These are phyloP conservation scores for Dendrocalamus sinicus DNA, from an alignment of 176 grass and related monocot genomes.

Conservation along the genomic window DNA sequence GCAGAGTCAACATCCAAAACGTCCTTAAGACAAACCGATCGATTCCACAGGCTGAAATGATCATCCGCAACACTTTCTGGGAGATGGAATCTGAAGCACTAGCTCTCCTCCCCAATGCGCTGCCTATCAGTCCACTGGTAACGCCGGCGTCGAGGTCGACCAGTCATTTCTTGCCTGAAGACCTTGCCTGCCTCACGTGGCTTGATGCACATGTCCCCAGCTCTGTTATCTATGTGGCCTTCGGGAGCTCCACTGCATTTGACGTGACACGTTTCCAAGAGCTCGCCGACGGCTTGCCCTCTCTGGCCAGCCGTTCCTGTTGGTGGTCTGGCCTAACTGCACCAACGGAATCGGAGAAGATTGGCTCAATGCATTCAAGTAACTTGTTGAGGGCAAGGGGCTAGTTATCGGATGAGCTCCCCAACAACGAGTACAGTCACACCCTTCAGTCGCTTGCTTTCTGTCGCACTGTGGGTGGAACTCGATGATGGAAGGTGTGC, in stretches of 20 bases:
- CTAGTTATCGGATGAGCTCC: conserved; percentile 63
- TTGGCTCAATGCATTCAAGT: conserved; percentile 50
- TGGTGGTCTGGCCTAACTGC: conserved; percentile 66
- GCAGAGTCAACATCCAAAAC: conserved; percentile 49
- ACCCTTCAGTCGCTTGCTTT: conserved; percentile 74
- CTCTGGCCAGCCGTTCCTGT: conserved; percentile 60
- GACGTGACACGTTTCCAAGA: conserved; percentile 53
- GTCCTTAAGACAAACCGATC: conserved; percentile 48
- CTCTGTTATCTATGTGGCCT: conserved; percentile 69
- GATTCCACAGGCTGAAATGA: conserved; percentile 44
- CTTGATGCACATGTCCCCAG: conserved; percentile 36
- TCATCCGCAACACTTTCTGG: conserved; percentile 66
- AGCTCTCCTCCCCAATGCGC: conserved; percentile 35
- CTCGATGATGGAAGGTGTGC: conserved; percentile 69
- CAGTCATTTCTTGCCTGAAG: conserved; percentile 70
- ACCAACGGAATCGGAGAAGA: conserved; percentile 40
- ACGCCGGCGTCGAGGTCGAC: neutral
- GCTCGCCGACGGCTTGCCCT: conserved; percentile 56
- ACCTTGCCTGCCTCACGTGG: conserved; percentile 54
- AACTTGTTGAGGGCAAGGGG: conserved; percentile 43
- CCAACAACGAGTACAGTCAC: conserved; percentile 67
- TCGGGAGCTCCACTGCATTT: conserved; percentile 67
- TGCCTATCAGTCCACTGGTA: conserved; percentile 56
- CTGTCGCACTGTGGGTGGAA: conserved; percentile 87
- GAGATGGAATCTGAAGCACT: conserved; percentile 54